phyloP scores from a whole-genome alignment of 371 early-diverging fungal genomes.

The Lichtheimia ornata region DNA sequence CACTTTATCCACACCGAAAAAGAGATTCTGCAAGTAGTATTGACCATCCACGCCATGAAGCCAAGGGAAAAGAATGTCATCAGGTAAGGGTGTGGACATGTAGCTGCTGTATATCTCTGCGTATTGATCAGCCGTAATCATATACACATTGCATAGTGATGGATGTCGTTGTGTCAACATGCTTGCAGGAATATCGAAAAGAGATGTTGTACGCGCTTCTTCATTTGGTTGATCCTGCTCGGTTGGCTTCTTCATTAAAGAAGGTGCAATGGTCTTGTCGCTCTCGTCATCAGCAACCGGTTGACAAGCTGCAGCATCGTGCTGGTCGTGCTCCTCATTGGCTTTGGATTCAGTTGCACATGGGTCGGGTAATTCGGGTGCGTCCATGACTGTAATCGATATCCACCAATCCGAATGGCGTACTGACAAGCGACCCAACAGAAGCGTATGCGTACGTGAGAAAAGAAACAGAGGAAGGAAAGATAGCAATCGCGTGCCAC shows the following conservation, averaged over 20 bases:
- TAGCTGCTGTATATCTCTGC: slow-evolving; percentile 20
- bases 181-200: slow-evolving; percentile 18
- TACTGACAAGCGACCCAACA: no score
- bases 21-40: slow-evolving; percentile 53
- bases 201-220: background rate
- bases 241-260: slow-evolving; percentile 1
- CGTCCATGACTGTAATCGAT: no score
- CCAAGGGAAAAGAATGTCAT: slow-evolving; percentile 66
- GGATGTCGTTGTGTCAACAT: slow-evolving; percentile 7
- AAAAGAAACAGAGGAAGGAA: no score
- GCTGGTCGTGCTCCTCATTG: no score
- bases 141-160: slow-evolving; percentile 10
- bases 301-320: no score
- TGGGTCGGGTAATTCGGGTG: no score
- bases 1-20: slow-evolving; percentile 56
- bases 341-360: no score
- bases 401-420: no score
- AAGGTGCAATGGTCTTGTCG: slow-evolving; percentile 13
- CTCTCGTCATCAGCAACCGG: slow-evolving; percentile 7
- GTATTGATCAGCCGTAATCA: slow-evolving; percentile 24
- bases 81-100: slow-evolving; percentile 48
- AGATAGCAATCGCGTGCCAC: no score
- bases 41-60: slow-evolving; percentile 65
- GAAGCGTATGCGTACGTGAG: no score
- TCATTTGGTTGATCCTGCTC: background rate